Base-by-base conservation (phyloP, 257 asterid species). In the Nicotiana undulata region DNA sequence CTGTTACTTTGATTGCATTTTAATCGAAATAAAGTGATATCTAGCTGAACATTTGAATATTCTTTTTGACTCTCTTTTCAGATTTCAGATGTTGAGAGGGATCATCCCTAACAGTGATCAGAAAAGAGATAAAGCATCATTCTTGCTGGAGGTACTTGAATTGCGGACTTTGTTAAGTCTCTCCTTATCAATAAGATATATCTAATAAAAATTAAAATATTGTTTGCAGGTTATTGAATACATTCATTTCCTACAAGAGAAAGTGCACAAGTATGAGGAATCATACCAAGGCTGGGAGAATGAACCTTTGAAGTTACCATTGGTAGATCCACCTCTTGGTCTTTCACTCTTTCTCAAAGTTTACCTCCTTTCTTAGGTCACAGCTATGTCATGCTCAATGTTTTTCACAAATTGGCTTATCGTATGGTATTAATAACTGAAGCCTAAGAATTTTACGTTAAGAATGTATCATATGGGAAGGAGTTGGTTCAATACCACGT, bases 101-200 rank as follows among this genome's bases (percentile, higher is more conserved):
- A 90, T 96, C 79, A 93, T 94, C 80, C 99, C 99, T 53, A 88
- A 92, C 86, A 85, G 94, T 68, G 99, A 96, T 65, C 98, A 93
- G 85, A 96, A 94, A 89, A 94, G 98, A 87, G 99, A 96, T 75
- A 96, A 93, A 91, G 99, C 99, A 52, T 96, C 99, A 9, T 94
- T 96, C 85, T 90, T 96, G 76, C 79, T 94, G 79, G 99, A 96
- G 98, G 99, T 91, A 85, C 55, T 9, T 80, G 34, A 77, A 64
- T 68, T 40, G 78, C 77, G 26, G n/a, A 49, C 49, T 46, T 72
- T 72, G 15, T 72, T 74, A 15, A 24, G 63, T 51, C 61, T 46
- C 17, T 24, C 17, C 24, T 49, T 74, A 74, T 74, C 9, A 74
- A 16, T 49, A 49, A 4, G 63, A 74, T 49, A 49, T 0, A 13